phyloP scores from a whole-genome alignment of 139 green algal genomes.

The Closterium sp. region DNA sequence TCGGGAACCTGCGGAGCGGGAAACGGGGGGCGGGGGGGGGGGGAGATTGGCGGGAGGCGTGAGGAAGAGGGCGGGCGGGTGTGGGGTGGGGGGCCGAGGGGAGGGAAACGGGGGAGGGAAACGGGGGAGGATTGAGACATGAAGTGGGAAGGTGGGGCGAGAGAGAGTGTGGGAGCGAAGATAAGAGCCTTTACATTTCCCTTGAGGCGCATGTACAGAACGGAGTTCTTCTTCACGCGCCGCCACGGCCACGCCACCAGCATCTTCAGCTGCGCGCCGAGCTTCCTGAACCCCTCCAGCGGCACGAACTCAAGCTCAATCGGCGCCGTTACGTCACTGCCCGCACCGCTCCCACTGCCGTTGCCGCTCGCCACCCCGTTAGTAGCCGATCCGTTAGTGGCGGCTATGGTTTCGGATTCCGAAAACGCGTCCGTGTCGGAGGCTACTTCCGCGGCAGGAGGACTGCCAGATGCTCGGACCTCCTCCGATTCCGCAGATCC shows the following conservation, averaged over 20 bases:
- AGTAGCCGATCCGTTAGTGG: not conserved
- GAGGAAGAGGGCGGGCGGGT: not conserved
- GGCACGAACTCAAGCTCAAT: conserved; percentile 32
- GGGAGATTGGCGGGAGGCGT: not conserved
- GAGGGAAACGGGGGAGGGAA: not conserved
- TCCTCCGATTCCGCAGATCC: not conserved
- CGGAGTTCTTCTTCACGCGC: conserved; percentile 76
- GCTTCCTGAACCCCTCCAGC: conserved; percentile 19
- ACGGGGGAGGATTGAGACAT: conserved; percentile 17
- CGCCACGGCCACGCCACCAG: conserved; percentile 81
- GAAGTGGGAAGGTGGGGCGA: not conserved
- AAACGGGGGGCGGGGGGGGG: not conserved
- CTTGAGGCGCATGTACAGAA: conserved; percentile 73
- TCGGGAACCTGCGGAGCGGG: conserved; percentile 57
- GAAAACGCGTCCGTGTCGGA: not conserved
- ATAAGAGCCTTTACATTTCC: conserved; percentile 5
- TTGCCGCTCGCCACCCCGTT: not conserved
- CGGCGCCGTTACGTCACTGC: not conserved
- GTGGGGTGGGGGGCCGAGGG: too few species aligned
- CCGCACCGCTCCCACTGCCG: not conserved
- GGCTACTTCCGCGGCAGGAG: not conserved
- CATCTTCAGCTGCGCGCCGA: conserved; percentile 32
- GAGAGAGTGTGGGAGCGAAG: not conserved
- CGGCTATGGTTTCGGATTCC: not conserved
- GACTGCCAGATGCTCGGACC: not conserved